Conservation (phyloP, 2,329 filamentous ascomycete genomes). For the Ceratocystis papillata region DNA sequence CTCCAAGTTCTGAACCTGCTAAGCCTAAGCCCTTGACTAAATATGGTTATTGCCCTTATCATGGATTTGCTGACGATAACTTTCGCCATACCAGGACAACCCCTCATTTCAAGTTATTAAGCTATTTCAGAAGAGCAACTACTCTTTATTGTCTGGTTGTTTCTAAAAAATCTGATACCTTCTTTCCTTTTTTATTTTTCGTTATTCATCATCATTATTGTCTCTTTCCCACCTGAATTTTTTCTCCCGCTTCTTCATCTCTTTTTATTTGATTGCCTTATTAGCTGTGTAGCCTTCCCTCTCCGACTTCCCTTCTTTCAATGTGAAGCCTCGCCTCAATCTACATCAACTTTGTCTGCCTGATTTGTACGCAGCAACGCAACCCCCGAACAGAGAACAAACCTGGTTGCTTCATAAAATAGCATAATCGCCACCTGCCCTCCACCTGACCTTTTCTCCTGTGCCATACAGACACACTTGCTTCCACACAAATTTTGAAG, state of each 20-base stretch:
- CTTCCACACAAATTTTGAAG: background rate
- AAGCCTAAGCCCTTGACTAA: no score
- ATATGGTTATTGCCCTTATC: slow-evolving; percentile 10
- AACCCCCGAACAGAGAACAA: background rate
- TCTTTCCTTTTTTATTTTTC: background rate
- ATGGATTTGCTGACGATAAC: slow-evolving; percentile 4
- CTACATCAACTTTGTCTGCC: background rate
- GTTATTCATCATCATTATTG: background rate
- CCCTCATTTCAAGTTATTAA: background rate
- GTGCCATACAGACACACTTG: no score
- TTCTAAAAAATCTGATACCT: background rate
- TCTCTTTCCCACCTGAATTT: background rate
- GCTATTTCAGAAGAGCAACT: background rate
- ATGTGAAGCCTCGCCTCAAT: background rate
- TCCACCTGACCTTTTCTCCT: no score
- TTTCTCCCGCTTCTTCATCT: background rate
- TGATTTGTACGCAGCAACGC: background rate
- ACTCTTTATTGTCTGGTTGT: slow-evolving; percentile 12
- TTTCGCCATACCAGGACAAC: background rate
- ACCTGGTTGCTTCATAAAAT: background rate
- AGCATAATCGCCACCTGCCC: no score
- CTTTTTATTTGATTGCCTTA: background rate
- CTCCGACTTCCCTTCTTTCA: background rate
- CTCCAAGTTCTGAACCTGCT: no score
- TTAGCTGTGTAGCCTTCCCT: background rate